Evolutionary conservation across 306 rosid genomes (phyloP).

Genomic region (Begonia peltatifolia): DNA sequence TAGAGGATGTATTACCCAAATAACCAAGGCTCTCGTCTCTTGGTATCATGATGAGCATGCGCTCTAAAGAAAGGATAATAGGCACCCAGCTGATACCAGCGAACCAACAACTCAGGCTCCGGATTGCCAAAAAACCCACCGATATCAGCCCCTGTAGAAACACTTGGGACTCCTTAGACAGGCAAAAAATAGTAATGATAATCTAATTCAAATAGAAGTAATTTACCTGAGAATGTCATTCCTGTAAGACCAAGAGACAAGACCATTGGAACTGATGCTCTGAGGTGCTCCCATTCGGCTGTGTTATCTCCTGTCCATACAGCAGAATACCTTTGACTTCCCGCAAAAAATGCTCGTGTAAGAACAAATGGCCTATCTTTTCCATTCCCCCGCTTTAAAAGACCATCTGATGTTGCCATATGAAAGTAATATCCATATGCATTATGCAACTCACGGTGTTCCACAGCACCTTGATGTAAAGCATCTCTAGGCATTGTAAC

Average conservation of each 20-base stretch:
- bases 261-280: constrained; percentile 89
- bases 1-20: constrained; percentile 62
- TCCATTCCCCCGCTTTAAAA: constrained; percentile 74
- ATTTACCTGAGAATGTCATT: constrained; percentile 63
- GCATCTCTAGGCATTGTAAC: constrained; percentile 94
- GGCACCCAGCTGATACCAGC: constrained; percentile 95
- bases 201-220: constrained; percentile 1
- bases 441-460: constrained; percentile 87
- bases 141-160: constrained; percentile 79
- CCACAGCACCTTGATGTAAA: constrained; percentile 60
- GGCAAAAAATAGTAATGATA: neutral
- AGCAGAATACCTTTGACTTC: constrained; percentile 84
- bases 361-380: constrained; percentile 86
- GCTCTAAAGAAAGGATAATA: constrained; percentile 86
- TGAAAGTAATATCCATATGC: constrained; percentile 93
- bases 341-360: constrained; percentile 84
- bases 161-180: neutral
- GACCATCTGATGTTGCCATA: constrained; percentile 87
- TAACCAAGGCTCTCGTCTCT: constrained; percentile 95
- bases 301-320: constrained; percentile 96
- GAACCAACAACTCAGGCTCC: constrained; percentile 82
- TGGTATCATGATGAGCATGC: constrained; percentile 97
- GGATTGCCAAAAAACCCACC: constrained; percentile 98
- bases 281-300: constrained; percentile 90
- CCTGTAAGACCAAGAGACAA: constrained; percentile 86